A percentile compares a stretch with the other conserved stretches of the same genome.
Evolutionary conservation across 2,329 filamentous ascomycete genomes (phyloP).

Genomic region (Cladorrhinum sp.): DNA sequence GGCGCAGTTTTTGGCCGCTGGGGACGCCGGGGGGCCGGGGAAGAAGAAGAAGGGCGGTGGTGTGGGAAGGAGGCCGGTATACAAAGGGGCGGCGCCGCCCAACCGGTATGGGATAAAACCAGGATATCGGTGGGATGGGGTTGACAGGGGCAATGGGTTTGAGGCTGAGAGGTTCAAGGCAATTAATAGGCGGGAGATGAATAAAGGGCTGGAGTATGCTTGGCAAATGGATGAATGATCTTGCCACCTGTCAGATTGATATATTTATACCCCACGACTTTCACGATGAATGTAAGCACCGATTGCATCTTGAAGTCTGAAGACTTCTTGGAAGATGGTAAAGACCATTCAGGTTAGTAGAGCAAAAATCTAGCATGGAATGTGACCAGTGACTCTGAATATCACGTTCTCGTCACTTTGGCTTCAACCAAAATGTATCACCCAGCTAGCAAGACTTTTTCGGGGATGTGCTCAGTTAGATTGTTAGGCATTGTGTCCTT

Average conservation of each 20-base stretch:
- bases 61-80: slow-evolving; percentile 58
- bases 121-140: slow-evolving; percentile 94
- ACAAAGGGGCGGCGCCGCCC: slow-evolving; percentile 75
- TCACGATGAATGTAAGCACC: too few species aligned
- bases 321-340: too few species aligned
- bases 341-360: too few species aligned
- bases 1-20: slow-evolving; percentile 64
- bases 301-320: too few species aligned
- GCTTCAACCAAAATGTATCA: too few species aligned
- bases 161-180: slow-evolving; percentile 91
- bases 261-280: not conserved
- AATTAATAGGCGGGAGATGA: slow-evolving; percentile 71
- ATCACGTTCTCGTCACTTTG: too few species aligned
- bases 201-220: slow-evolving; percentile 78
- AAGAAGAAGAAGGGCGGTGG: slow-evolving; percentile 26
- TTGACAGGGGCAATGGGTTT: slow-evolving; percentile 90
- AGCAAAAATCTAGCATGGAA: too few species aligned
- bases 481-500: too few species aligned
- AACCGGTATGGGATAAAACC: slow-evolving; percentile 93
- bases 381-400: too few species aligned
- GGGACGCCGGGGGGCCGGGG: slow-evolving; percentile 25
- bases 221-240: slow-evolving; percentile 80
- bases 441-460: too few species aligned
- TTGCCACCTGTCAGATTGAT: not conserved
- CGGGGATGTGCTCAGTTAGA: too few species aligned